Evolutionary conservation across 176 grass and related monocot species (phyloP).

Genomic region (Aegilops longissima): DNA sequence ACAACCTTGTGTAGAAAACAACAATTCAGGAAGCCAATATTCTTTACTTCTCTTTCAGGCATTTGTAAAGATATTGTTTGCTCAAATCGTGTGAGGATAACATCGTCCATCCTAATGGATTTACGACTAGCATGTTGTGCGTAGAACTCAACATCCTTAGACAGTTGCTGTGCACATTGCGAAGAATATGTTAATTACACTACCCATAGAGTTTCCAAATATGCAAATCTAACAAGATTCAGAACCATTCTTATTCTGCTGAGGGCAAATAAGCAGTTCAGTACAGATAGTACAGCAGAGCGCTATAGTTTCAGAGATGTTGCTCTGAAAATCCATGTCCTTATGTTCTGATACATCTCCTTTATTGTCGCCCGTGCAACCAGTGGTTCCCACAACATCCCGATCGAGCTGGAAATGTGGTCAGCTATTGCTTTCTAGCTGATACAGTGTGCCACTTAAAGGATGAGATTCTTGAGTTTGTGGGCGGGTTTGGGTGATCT

Average conservation of each 20-base stretch:
- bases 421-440: constrained; percentile 5
- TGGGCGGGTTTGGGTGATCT: neutral
- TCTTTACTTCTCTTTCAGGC: neutral
- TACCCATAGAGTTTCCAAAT: neutral
- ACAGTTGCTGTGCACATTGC: constrained; percentile 65
- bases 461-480: constrained; percentile 9
- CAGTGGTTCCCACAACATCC: neutral
- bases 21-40: neutral
- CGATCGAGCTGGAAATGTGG: neutral
- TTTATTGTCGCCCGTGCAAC: neutral
- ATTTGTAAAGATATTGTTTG: constrained; percentile 1
- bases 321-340: constrained; percentile 9
- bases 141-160: constrained; percentile 83
- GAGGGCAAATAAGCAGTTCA: neutral
- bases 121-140: constrained; percentile 82
- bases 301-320: neutral
- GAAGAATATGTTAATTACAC: constrained; percentile 17
- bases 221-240: constrained; percentile 1
- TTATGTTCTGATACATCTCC: constrained; percentile 2
- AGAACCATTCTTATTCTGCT: neutral
- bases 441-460: neutral
- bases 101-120: constrained; percentile 83
- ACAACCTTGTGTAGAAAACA: neutral
- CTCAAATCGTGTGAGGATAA: constrained; percentile 62
- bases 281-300: neutral